Evolutionary conservation across 2,329 filamentous ascomycete genomes (phyloP), one percentile per base, ranked within the genome.

Genomic region (Alternaria ventricosa): DNA sequence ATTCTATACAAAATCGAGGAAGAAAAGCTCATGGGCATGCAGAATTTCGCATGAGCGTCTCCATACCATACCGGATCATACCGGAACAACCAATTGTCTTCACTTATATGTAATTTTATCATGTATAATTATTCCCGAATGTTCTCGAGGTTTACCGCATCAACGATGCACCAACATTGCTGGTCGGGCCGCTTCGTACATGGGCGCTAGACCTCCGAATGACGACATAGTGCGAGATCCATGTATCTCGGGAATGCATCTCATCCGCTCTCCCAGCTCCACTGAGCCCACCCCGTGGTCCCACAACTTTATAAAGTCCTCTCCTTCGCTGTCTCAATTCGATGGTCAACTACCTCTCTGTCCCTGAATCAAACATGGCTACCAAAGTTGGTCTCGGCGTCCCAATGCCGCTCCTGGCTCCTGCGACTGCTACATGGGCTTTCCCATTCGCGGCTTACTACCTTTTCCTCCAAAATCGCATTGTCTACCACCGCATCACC

Each of bases 381-480:
- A 68, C 67, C 51, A 76, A 74, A 59, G 60, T 79, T 55, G 78
- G 78, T 49, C 72, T 80, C 58, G 73, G 75, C 41, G 69, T 77
- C 41, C 70, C 75, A 30, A 65, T 77, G 68, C 75, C 72, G 23
- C 67, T 75, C 22, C 69, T 79, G 7, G 70, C 76, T 12, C 78
- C 78, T n/a, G 75, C 78, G 36, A 79, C 80, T 55, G 78, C 80
- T 64, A 74, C 75, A n/a, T 82, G 77, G 77, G 70, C 76, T 30
- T 70, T 77, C 33, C 82, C 82, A 22, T 82, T 84, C 62, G 76
- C 78, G 6, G 75, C 75, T 6, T 84, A 83, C 67, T 79, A 82
- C 54, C 47, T 79, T 53, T 76, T 83, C 65, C 78, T 84, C 20
- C 79, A 79, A 59, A 75, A 78, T 44, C 78, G 82, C 15, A 74